Evolutionary conservation across 1,284 basidiomycete species (phyloP).

Genomic region (Cyathus pygmaeus): DNA sequence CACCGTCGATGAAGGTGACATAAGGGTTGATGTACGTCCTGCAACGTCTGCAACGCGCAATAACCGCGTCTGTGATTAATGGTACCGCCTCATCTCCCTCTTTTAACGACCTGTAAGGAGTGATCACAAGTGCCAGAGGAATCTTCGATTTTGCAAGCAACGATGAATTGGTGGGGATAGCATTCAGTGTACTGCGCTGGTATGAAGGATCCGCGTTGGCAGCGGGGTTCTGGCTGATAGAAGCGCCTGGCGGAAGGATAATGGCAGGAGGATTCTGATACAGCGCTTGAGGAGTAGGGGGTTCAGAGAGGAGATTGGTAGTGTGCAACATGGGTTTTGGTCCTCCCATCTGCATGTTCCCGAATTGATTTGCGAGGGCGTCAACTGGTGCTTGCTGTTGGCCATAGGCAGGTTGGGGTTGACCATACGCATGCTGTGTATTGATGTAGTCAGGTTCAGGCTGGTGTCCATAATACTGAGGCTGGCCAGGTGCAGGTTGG

Average conservation of each 20-base stretch:
- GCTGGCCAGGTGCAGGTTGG: conserved; percentile 45
- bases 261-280: conserved; percentile 88
- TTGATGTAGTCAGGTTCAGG: conserved; percentile 71
- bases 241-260: conserved; percentile 84
- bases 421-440: conserved; percentile 46
- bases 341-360: conserved; percentile 83
- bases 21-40: conserved; percentile 99
- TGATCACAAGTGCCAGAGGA: conserved; percentile 90
- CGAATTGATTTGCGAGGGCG: conserved; percentile 85
- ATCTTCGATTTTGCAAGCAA: conserved; percentile 94
- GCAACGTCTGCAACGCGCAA: conserved; percentile 96
- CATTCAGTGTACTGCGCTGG: conserved; percentile 92
- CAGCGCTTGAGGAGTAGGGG: conserved; percentile 89
- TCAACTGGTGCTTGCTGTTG: conserved; percentile 69
- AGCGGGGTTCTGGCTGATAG: conserved; percentile 82
- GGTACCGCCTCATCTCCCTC: conserved; percentile 85
- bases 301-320: conserved; percentile 88
- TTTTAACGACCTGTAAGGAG: conserved; percentile 89
- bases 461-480: conserved; percentile 59
- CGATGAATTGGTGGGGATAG: conserved; percentile 92
- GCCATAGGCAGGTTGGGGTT: conserved; percentile 61
- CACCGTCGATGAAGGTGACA: conserved; percentile 98
- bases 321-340: conserved; percentile 83
- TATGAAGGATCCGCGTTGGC: conserved; percentile 93
- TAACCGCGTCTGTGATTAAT: conserved; percentile 92